phyloP scores from a whole-genome alignment of 192 early-diverging fungal genomes.

The Spizellomyces sp. region DNA sequence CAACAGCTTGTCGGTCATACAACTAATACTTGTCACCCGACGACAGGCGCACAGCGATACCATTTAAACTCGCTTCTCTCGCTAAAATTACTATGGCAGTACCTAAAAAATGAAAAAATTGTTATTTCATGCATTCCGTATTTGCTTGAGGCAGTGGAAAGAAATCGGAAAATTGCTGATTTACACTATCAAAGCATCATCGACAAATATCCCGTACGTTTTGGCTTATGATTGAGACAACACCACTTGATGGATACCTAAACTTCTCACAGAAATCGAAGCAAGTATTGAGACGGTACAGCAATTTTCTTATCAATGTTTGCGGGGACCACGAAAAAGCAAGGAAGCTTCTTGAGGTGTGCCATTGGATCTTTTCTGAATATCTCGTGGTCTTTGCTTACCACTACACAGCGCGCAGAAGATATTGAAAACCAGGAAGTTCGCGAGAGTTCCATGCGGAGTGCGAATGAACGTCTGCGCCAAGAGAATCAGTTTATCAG shows the following conservation, averaged over 20 bases:
- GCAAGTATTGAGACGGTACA: constrained; percentile 18
- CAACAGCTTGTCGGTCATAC: background rate
- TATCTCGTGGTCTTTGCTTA: too few relatives aligned
- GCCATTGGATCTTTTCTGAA: too few relatives aligned
- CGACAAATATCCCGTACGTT: constrained; percentile 25
- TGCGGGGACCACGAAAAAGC: constrained; percentile 18
- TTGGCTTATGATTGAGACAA: background rate
- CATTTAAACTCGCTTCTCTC: constrained; percentile 25
- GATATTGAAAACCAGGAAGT: constrained; percentile 26
- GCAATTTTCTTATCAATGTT: constrained; percentile 22
- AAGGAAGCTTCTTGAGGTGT: background rate
- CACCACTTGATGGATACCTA: too few relatives aligned
- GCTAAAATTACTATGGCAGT: constrained; percentile 22
- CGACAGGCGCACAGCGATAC: constrained; percentile 3
- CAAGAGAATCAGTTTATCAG: background rate
- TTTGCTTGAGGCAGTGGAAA: constrained; percentile 13
- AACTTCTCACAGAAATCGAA: background rate
- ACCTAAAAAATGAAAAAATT: constrained; percentile 13
- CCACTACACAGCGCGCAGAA: constrained; percentile 14
- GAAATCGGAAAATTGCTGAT: background rate
- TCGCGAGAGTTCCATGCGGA: constrained; percentile 4
- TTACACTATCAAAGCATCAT: constrained; percentile 15
- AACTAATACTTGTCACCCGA: background rate
- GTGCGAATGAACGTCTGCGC: constrained; percentile 1
- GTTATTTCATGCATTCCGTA: constrained; percentile 10